Evolutionary conservation across 1,284 basidiomycete genomes (phyloP), one percentile per base, ranked within the genome.

Genomic region (Pseudozyma sp.): DNA sequence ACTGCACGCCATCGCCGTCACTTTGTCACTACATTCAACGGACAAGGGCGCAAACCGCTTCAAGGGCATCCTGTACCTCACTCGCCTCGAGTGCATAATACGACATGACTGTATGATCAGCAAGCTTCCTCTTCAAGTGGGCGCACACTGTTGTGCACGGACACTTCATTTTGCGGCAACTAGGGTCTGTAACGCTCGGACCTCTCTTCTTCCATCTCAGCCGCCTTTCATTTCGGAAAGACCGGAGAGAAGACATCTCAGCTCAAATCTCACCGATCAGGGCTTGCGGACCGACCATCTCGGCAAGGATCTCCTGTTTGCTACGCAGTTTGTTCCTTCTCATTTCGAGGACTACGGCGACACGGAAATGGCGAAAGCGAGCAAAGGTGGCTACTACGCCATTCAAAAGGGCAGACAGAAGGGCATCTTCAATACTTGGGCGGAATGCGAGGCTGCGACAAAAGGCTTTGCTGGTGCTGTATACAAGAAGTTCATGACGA

Each of bases 401-500:
- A 84, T 86, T 11, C 70, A 73, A 11, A 59, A 58, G 10, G 85
- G 85, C 1, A 57, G 73, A 12, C 19, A 45, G 13, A 63, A 73
- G 4, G 85, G 85, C 43, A 64, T 86, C 12, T 85, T 75, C 64
- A 61, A 35, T 0, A 68, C 64, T 0, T 86, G 85, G 82, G 84
- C 84, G 6, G 90, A 91, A 12, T 90, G 90, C 77, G 85, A 90
- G 71, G 82, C 81, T 0, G 90, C 91, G 76, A 87, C 89, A 38
- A 88, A 89, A 48, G 89, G 89, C 16, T 92, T 88, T 79, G 35
- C 86, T 0, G 88, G 87, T 13, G 88, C 91, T 5, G 85, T 83
- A n/a, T 90, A 88, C 85, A 90, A 92, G 83, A 92, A 90, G 76
- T 90, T 93, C 76, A 48, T 67, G 8, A 88, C 85, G 8, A 76